These are phyloP conservation scores for Paramecium bursaria DNA, from an alignment of 73 alveolate species.

Conservation along the genomic window DNA sequence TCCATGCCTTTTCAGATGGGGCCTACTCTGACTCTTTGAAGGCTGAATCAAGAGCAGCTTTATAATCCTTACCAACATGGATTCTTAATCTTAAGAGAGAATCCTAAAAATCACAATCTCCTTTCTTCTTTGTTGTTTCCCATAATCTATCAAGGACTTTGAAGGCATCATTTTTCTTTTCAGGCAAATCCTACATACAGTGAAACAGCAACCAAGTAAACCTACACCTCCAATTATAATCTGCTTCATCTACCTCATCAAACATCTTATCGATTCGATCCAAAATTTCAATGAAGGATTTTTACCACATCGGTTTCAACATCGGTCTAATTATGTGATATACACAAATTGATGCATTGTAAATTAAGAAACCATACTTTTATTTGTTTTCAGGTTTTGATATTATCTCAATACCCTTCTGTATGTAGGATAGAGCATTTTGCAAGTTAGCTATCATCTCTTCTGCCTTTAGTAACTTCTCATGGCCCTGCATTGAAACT, in stretches of 20 bases:
- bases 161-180: slow-evolving; percentile 96
- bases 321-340: slow-evolving; percentile 90
- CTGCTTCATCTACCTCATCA: slow-evolving; percentile 98
- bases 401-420: slow-evolving; percentile 92
- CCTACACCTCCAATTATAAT: slow-evolving; percentile 95
- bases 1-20: slow-evolving; percentile 88
- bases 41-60: slow-evolving; percentile 91
- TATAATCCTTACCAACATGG: slow-evolving; percentile 97
- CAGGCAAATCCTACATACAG: slow-evolving; percentile 94
- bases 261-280: slow-evolving; percentile 93
- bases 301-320: slow-evolving; percentile 91
- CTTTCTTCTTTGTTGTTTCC: slow-evolving; percentile 95
- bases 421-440: slow-evolving; percentile 85
- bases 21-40: slow-evolving; percentile 96
- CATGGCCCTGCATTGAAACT: slow-evolving; percentile 85
- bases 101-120: slow-evolving; percentile 95
- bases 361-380: slow-evolving; percentile 91
- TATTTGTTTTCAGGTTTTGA: slow-evolving; percentile 96
- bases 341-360: slow-evolving; percentile 94
- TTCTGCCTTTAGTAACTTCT: slow-evolving; percentile 88
- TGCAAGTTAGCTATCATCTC: slow-evolving; percentile 89
- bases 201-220: slow-evolving; percentile 87
- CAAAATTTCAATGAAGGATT: slow-evolving; percentile 87
- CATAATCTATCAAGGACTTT: slow-evolving; percentile 95
- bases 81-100: slow-evolving; percentile 92